A percentile compares a stretch with the other conserved stretches of the same genome.
Conservation (phyloP, 2,329 filamentous ascomycete genomes). For the Neocucurbitaria cava region DNA sequence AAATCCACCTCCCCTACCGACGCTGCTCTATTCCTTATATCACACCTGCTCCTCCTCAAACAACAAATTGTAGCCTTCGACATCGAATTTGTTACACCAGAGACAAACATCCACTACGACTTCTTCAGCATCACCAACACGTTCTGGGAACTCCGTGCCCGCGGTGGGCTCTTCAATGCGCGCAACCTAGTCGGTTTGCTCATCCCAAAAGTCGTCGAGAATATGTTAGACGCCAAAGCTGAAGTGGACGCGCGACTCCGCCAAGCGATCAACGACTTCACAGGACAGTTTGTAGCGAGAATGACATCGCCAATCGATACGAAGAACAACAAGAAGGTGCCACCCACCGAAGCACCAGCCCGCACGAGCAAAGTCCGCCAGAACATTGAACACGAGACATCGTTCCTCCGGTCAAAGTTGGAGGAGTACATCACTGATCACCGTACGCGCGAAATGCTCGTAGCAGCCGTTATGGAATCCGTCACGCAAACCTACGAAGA, state of each 20-base stretch:
- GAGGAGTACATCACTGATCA: constrained; percentile 69
- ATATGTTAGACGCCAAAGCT: constrained; percentile 74
- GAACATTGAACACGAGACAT: constrained; percentile 65
- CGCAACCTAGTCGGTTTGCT: constrained; percentile 67
- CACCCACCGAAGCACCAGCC: constrained; percentile 33
- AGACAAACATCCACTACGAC: constrained; percentile 65
- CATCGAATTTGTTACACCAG: constrained; percentile 76
- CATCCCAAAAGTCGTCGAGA: constrained; percentile 71
- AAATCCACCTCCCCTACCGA: constrained; percentile 71
- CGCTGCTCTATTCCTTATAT: constrained; percentile 89
- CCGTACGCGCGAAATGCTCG: constrained; percentile 70
- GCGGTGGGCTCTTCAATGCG: constrained; percentile 71
- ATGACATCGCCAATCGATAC: constrained; percentile 60
- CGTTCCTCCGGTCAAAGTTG: constrained; percentile 62
- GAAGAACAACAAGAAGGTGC: constrained; percentile 33
- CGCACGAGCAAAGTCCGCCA: constrained; percentile 57
- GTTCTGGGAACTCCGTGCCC: constrained; percentile 71
- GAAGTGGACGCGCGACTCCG: constrained; percentile 69
- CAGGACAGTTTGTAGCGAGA: constrained; percentile 61
- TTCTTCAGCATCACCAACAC: constrained; percentile 70
- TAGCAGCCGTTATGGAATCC: constrained; percentile 69
- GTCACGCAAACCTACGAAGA: constrained; percentile 69
- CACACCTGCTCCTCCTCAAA: constrained; percentile 92
- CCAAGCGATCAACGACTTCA: constrained; percentile 71
- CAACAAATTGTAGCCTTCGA: constrained; percentile 96